phyloP scores from a whole-genome alignment of 2,329 filamentous ascomycete species.

The Fusarium sp. region DNA sequence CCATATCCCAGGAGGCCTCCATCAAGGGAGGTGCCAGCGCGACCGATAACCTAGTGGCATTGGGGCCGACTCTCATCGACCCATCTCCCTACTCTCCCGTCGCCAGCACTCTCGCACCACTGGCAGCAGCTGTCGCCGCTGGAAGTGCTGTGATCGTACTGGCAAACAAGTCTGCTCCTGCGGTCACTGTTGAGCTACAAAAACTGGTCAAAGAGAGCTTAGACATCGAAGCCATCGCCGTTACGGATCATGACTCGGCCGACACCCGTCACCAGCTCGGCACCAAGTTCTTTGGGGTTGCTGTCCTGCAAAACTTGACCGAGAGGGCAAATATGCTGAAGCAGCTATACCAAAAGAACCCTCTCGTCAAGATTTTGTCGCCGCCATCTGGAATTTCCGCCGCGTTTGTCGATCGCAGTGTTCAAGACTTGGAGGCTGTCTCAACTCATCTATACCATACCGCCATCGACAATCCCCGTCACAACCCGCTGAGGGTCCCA shows the following conservation, averaged over 20 bases:
- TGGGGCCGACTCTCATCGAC: not conserved
- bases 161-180: not conserved
- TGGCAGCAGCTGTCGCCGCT: not conserved
- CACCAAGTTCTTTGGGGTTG: not conserved
- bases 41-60: not conserved
- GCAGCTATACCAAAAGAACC: not conserved
- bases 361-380: not conserved
- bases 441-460: not conserved
- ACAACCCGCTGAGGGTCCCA: not conserved
- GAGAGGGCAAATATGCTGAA: not conserved
- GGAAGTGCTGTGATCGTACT: not conserved
- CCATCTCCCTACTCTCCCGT: conserved; percentile 1
- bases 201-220: not conserved
- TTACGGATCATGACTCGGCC: not conserved
- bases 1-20: not conserved
- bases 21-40: not conserved
- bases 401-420: not conserved
- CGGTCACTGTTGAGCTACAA: not conserved
- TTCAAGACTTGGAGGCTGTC: not conserved
- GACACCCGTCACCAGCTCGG: not conserved
- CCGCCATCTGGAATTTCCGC: not conserved
- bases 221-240: not conserved
- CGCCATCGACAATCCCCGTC: not conserved
- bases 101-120: not conserved
- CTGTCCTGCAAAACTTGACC: not conserved